Percentiles rank a stretch among this genome's conserved stretches.
Evolutionary conservation across 1,284 basidiomycete genomes (phyloP).

Genomic region (Malassezia japonica): DNA sequence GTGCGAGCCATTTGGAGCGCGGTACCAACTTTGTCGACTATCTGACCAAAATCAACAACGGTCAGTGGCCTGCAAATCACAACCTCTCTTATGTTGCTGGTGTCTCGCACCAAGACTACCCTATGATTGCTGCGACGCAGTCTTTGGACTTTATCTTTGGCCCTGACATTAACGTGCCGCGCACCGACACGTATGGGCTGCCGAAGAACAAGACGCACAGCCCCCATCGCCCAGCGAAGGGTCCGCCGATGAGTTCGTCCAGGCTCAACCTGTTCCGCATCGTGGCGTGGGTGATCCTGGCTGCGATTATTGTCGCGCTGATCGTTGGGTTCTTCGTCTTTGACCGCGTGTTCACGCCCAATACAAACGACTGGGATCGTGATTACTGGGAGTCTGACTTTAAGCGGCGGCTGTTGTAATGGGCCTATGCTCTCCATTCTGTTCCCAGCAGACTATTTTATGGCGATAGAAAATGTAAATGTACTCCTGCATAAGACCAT

Average conservation of each 20-base stretch:
- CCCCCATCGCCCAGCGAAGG: neutral
- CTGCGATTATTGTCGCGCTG: conserved; percentile 3
- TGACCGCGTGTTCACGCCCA: conserved; percentile 8
- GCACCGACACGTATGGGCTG: neutral
- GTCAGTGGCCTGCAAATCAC: conserved; percentile 27
- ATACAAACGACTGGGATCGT: conserved; percentile 16
- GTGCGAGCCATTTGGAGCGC: conserved; percentile 37
- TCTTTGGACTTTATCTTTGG: conserved; percentile 31
- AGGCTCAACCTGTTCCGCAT: neutral
- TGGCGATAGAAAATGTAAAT: conserved; percentile 1
- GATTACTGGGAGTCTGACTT: conserved; percentile 19
- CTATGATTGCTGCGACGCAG: conserved; percentile 34
- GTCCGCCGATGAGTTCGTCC: neutral
- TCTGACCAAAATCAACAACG: neutral
- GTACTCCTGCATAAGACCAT: neutral
- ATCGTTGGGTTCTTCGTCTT: conserved; percentile 1
- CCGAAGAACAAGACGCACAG: neutral
- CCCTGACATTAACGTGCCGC: neutral
- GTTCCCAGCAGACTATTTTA: neutral
- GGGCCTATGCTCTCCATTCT: neutral
- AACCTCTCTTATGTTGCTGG: conserved; percentile 33
- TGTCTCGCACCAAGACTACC: conserved; percentile 41
- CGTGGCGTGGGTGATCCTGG: conserved; percentile 14
- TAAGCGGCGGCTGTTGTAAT: conserved; percentile 12
- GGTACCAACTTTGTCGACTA: conserved; percentile 28